Evolutionary conservation across 2,329 filamentous ascomycete genomes (phyloP), one percentile per base, ranked within the genome.

Genomic region (Nigrospora sphaerica): DNA sequence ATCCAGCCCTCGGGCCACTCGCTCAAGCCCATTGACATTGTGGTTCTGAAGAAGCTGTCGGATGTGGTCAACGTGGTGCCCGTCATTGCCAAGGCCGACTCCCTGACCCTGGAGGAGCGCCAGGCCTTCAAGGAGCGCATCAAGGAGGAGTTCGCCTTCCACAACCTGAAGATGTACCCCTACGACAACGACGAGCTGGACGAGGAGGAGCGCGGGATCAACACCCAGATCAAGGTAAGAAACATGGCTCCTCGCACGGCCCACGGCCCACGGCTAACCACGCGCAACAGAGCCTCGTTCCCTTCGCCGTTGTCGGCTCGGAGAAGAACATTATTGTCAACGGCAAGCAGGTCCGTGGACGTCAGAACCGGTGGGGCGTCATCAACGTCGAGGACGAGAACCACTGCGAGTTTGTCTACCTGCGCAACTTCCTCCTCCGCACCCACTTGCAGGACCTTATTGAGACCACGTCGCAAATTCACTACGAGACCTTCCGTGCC

Each of bases 101-200:
- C 90, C 45, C 76, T 98, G 63, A 98, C 93, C 13, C 78, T 96
- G 32, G 92, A 98, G 71, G 93, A 98, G 80, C 86, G 93, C 59
- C 83, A 83, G 66, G 88, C 86, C 42, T 98, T 98, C 83, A 98
- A 98, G 83, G 89, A 96, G 75, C 83, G 86, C 68, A 98, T 98
- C 78, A 96, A 95, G 86, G 93, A 97, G 78, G 93, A 98, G 71
- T 98, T 98, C 68, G 77, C 88, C 49, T 98, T 98, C 86, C 93
- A 98, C 82, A 97, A 97, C 79, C 82, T 98, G 64, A 92, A 95
- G 80, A 98, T 98, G 93, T 98, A 95, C 78, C 93, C 93, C 50
- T 98, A 98, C 70, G 93, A 98, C 70, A 97, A 96, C 66, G 93
- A 98, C 62, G 93, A 98, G 78, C 86, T 97, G 59, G 93, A 98